Conservation (phyloP, 1,284 basidiomycete genomes). For the Mycosarcoma mackinlayi region DNA sequence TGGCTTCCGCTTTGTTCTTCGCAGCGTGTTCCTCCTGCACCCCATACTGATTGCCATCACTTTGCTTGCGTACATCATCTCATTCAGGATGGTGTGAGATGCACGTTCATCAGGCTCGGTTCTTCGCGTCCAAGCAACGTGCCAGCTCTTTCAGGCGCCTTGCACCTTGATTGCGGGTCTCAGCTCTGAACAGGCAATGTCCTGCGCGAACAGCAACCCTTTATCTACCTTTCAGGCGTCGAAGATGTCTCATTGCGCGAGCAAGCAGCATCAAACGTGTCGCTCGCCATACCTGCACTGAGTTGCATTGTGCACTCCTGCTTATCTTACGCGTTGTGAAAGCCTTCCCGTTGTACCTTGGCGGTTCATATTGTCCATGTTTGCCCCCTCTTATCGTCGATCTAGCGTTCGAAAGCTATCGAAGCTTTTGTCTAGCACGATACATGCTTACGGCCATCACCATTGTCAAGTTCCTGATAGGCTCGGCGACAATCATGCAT, state of each 20-base stretch:
- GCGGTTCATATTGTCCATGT: neutral
- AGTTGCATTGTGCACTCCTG: slow-evolving; percentile 12
- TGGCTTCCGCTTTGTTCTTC: neutral
- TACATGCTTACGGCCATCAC: too few relatives aligned
- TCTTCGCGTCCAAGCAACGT: neutral
- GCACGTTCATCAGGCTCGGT: neutral
- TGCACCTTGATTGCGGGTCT: too few relatives aligned
- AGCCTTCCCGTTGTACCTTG: neutral
- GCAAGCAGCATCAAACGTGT: neutral
- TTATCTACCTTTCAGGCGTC: too few relatives aligned
- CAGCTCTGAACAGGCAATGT: too few relatives aligned
- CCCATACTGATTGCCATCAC: neutral
- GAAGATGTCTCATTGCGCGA: too few relatives aligned
- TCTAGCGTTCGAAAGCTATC: neutral
- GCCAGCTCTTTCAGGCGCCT: neutral
- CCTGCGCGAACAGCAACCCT: too few relatives aligned
- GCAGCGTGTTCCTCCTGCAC: neutral
- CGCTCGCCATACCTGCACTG: slow-evolving; percentile 21
- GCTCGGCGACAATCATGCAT: neutral
- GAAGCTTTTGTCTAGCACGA: too few relatives aligned
- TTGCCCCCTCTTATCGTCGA: neutral
- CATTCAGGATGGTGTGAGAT: slow-evolving; percentile 21
- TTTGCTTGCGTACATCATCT: slow-evolving; percentile 13
- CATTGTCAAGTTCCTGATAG: neutral
- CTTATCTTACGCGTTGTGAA: slow-evolving; percentile 13